Conservation (phyloP, 495 filamentous ascomycete species). For the Chaetomidium leptoderma region DNA sequence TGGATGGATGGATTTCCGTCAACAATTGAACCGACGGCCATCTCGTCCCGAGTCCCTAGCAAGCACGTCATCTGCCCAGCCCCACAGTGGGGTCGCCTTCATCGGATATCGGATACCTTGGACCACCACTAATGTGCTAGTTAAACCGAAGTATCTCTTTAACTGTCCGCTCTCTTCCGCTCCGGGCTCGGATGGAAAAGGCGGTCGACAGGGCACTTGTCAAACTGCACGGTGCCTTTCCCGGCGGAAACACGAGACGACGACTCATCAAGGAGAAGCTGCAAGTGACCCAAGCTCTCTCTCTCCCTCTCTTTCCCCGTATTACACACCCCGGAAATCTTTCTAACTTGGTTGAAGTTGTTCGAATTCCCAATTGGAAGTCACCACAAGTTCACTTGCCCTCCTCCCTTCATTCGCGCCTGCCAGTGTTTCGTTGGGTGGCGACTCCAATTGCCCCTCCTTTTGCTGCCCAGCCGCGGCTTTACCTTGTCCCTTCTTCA, state of each 20-base stretch:
- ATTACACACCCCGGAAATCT: background rate
- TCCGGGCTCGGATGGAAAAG: slow-evolving; percentile 30
- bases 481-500: background rate
- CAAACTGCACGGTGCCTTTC: background rate
- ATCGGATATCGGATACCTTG: slow-evolving; percentile 17
- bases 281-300: background rate
- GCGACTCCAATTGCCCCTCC: slow-evolving; percentile 12
- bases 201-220: slow-evolving; percentile 23
- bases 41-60: background rate
- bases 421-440: background rate
- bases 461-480: background rate
- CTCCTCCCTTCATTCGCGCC: background rate
- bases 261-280: background rate
- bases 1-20: no score
- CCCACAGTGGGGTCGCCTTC: slow-evolving; percentile 13
- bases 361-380: no score
- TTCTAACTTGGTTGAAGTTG: no score
- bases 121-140: background rate
- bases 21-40: no score
- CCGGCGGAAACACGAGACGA: background rate
- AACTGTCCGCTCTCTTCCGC: background rate
- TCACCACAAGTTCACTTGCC: no score
- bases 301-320: background rate
- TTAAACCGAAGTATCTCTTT: slow-evolving; percentile 1
- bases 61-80: slow-evolving; percentile 25